These are phyloP conservation scores for Fusarium verticillioides DNA, from an alignment of 2,329 filamentous ascomycete species.

Conservation along the genomic window DNA sequence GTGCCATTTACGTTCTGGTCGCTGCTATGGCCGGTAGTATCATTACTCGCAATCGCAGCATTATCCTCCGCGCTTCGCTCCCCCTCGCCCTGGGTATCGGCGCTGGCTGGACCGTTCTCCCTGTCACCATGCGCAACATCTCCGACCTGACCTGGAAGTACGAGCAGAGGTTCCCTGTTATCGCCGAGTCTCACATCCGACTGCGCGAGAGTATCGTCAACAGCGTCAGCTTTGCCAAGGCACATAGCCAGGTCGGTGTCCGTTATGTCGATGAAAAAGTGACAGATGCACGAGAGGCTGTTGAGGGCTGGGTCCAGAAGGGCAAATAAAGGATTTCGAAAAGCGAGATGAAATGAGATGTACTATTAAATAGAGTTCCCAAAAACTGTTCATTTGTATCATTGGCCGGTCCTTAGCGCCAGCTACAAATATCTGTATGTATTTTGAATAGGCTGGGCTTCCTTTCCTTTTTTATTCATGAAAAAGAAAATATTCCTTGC, in stretches of 20 bases:
- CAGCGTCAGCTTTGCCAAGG: slow-evolving; percentile 77
- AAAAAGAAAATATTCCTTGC: slow-evolving; percentile 4
- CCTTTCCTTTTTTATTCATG: not conserved
- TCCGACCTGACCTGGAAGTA: slow-evolving; percentile 89
- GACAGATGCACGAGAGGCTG: slow-evolving; percentile 75
- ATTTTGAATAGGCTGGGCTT: slow-evolving; percentile 25
- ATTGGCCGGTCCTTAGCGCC: slow-evolving; percentile 24
- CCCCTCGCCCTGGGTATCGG: slow-evolving; percentile 84
- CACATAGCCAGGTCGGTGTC: slow-evolving; percentile 76
- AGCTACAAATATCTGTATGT: slow-evolving; percentile 32
- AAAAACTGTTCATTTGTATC: slow-evolving; percentile 50
- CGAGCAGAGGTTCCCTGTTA: slow-evolving; percentile 85
- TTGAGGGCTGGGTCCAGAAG: slow-evolving; percentile 93
- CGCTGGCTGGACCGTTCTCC: slow-evolving; percentile 85
- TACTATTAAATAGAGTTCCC: slow-evolving; percentile 52
- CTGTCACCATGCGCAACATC: slow-evolving; percentile 90
- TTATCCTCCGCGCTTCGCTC: slow-evolving; percentile 80
- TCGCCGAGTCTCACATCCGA: slow-evolving; percentile 83
- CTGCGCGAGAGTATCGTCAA: slow-evolving; percentile 75
- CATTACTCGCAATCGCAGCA: slow-evolving; percentile 85
- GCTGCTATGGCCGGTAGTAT: slow-evolving; percentile 96
- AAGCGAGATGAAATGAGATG: slow-evolving; percentile 50
- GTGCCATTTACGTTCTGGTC: slow-evolving; percentile 90
- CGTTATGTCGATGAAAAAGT: slow-evolving; percentile 85
- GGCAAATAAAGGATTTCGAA: slow-evolving; percentile 69